phyloP scores from a whole-genome alignment of 345 rosid species.

The Hibiscus syriacus region DNA sequence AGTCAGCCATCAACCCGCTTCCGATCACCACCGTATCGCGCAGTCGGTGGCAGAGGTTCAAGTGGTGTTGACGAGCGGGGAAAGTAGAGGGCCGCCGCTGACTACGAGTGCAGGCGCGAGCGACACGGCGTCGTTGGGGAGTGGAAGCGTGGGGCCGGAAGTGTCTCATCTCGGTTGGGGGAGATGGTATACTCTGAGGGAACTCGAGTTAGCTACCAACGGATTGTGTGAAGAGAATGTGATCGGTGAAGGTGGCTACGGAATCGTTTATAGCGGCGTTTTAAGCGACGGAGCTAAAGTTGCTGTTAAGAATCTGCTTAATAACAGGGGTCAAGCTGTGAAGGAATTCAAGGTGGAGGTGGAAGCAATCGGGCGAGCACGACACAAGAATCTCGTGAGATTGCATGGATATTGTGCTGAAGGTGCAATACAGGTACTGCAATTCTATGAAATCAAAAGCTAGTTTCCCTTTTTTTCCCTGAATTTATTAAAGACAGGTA shows the following conservation, averaged over 20 bases:
- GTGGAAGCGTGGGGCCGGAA: constrained; percentile 75
- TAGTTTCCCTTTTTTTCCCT: neutral
- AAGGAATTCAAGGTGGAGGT: constrained; percentile 96
- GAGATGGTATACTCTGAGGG: constrained; percentile 83
- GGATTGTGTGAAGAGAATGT: too few species aligned
- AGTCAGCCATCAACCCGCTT: constrained; percentile 32
- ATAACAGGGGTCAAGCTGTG: constrained; percentile 96
- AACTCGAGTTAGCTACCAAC: constrained; percentile 80
- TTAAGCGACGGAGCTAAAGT: constrained; percentile 71
- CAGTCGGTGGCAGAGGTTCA: constrained; percentile 65
- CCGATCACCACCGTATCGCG: constrained; percentile 27
- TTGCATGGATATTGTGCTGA: constrained; percentile 90
- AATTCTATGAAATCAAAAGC: neutral
- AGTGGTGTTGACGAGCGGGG: constrained; percentile 83
- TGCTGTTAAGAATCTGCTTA: too few species aligned
- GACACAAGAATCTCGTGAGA: constrained; percentile 93
- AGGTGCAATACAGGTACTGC: constrained; percentile 83
- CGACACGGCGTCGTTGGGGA: constrained; percentile 56
- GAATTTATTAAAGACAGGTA: too few species aligned
- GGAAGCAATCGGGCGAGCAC: constrained; percentile 84
- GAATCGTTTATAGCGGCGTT: constrained; percentile 81
- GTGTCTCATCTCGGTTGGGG: constrained; percentile 99
- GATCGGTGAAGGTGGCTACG: too few species aligned
- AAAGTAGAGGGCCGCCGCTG: constrained; percentile 80
- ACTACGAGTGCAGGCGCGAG: constrained; percentile 33